These are phyloP conservation scores for Fusarium circinatum DNA, from an alignment of 2,329 filamentous ascomycete species.

Conservation along the genomic window DNA sequence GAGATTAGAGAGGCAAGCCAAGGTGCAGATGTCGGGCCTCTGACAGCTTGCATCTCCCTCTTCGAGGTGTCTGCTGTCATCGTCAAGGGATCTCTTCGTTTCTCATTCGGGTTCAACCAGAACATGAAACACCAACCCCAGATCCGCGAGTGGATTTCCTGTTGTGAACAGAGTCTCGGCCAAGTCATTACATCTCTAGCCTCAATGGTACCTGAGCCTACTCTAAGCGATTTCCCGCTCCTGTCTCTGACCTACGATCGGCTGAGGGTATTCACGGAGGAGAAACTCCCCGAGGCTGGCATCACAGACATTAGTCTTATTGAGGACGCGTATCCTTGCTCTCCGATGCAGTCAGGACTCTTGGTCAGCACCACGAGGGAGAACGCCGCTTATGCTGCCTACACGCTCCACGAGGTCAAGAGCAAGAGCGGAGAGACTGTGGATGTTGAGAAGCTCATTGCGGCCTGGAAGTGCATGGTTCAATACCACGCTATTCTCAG, in stretches of 20 bases:
- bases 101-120: conserved; percentile 57
- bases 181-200: conserved; percentile 1
- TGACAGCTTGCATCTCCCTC: conserved; percentile 51
- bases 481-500: conserved; percentile 56
- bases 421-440: conserved; percentile 31
- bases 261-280: conserved; percentile 10
- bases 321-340: conserved; percentile 52
- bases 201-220: conserved; percentile 11
- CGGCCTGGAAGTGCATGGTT: conserved; percentile 53
- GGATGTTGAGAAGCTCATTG: conserved; percentile 23
- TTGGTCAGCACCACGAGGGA: conserved; percentile 53
- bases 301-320: neutral
- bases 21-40: conserved; percentile 24
- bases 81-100: conserved; percentile 54
- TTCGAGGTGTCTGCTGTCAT: conserved; percentile 60
- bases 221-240: conserved; percentile 32
- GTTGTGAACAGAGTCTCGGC: conserved; percentile 15
- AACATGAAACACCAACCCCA: conserved; percentile 53
- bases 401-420: conserved; percentile 46
- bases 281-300: conserved; percentile 27
- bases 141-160: conserved; percentile 45
- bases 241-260: conserved; percentile 33
- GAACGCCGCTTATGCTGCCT: conserved; percentile 48
- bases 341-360: conserved; percentile 52
- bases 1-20: conserved; percentile 23